phyloP scores from a whole-genome alignment of 1,284 basidiomycete genomes.

The Cryptococcus sp. region DNA sequence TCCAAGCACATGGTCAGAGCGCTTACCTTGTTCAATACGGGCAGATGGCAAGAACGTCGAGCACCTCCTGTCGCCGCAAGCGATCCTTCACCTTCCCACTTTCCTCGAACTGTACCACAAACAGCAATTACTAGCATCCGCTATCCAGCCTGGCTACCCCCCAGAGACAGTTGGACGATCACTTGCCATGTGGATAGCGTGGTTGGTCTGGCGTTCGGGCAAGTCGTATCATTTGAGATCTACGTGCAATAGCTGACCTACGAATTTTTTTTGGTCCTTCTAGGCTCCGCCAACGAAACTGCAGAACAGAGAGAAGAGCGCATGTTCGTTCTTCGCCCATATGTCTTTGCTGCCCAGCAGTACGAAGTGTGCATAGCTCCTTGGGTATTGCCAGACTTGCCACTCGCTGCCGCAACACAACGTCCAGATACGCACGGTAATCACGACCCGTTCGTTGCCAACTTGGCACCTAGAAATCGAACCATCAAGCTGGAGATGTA shows the following conservation, averaged over 20 bases:
- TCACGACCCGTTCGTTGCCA: constrained; percentile 53
- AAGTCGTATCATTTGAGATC: constrained; percentile 15
- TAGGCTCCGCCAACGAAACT: constrained; percentile 17
- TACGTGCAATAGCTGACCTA: constrained; percentile 14
- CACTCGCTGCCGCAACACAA: constrained; percentile 14
- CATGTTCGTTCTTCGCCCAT: constrained; percentile 57
- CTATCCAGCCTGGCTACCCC: constrained; percentile 51
- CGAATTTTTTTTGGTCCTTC: not conserved
- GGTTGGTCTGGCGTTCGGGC: constrained; percentile 52
- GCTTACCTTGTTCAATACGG: not conserved
- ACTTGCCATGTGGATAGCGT: constrained; percentile 56
- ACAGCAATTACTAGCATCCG: constrained; percentile 47
- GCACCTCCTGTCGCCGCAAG: constrained; percentile 61
- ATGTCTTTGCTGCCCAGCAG: constrained; percentile 58
- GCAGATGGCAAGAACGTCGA: constrained; percentile 66
- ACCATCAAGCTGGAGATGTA: constrained; percentile 52
- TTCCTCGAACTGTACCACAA: constrained; percentile 46
- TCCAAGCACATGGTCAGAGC: not conserved
- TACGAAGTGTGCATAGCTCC: constrained; percentile 59
- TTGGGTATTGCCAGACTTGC: constrained; percentile 56
- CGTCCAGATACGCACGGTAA: constrained; percentile 3
- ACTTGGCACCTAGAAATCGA: constrained; percentile 52
- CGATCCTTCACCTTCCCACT: constrained; percentile 25
- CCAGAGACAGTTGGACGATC: constrained; percentile 49
- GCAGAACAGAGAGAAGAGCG: constrained; percentile 42